Evolutionary conservation across 179 eudicot genomes (phyloP).

Genomic region (Carnegiea gigantea): DNA sequence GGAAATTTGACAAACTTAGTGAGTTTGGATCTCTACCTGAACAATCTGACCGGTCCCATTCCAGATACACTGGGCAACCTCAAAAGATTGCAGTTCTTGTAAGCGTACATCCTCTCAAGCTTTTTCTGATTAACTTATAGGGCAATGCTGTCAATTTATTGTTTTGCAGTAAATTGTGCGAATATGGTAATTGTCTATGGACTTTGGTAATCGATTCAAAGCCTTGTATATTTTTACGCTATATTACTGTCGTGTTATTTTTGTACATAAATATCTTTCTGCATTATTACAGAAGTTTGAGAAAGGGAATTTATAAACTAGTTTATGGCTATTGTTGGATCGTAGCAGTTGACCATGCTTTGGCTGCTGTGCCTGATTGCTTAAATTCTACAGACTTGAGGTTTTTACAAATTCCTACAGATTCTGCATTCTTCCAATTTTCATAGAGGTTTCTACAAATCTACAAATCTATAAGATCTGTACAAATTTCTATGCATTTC

Average conservation of each 20-base stretch:
- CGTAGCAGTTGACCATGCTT: neutral
- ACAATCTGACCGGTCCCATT: conserved; percentile 52
- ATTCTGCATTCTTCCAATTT: neutral
- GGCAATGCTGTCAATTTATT: neutral
- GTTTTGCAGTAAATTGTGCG: neutral
- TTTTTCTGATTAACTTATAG: conserved; percentile 1
- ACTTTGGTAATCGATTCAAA: neutral
- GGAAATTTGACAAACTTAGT: conserved; percentile 72
- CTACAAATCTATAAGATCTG: neutral
- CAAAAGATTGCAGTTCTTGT: conserved; percentile 69
- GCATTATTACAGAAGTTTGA: neutral
- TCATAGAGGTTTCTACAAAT: neutral
- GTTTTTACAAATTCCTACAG: too few species aligned
- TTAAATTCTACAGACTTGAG: too few species aligned
- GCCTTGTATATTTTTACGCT: neutral
- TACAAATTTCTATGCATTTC: neutral
- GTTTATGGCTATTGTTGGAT: neutral
- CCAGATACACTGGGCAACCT: conserved; percentile 70
- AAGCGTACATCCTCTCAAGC: conserved; percentile 31
- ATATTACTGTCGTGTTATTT: neutral
- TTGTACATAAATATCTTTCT: too few species aligned
- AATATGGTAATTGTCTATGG: neutral
- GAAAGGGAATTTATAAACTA: too few species aligned
- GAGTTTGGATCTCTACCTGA: conserved; percentile 85
- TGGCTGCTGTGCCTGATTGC: neutral